Conservation (phyloP, 2,329 filamentous ascomycete species). For the Pezicula rhizophila region DNA sequence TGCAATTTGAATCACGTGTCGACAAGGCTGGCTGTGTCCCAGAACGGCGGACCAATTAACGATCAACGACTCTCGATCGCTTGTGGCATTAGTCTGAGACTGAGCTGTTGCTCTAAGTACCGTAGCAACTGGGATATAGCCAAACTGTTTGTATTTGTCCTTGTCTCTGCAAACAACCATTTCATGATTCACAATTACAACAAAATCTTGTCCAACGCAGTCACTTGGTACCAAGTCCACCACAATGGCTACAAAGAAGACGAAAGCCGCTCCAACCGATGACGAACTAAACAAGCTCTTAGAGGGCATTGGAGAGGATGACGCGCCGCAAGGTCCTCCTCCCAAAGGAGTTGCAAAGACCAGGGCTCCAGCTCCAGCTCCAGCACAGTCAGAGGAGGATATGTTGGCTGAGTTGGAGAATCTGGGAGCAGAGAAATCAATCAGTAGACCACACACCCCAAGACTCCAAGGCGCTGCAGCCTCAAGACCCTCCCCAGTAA, state of each 20-base stretch:
- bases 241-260: slow-evolving; percentile 55
- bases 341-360: slow-evolving; percentile 29
- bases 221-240: slow-evolving; percentile 2
- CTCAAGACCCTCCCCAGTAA: slow-evolving; percentile 29
- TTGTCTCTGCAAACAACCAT: background rate
- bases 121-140: background rate
- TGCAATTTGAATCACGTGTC: background rate
- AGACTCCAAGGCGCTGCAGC: slow-evolving; percentile 43
- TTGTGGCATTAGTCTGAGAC: background rate
- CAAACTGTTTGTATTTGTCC: background rate
- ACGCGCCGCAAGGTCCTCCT: slow-evolving; percentile 39
- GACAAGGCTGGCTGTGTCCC: background rate
- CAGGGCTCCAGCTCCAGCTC: slow-evolving; percentile 25
- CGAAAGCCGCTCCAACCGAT: slow-evolving; percentile 49
- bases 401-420: slow-evolving; percentile 83
- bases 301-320: slow-evolving; percentile 51
- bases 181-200: background rate
- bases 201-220: background rate
- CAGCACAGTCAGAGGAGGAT: slow-evolving; percentile 52
- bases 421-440: slow-evolving; percentile 57
- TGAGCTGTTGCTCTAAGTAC: background rate
- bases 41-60: background rate
- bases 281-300: slow-evolving; percentile 63
- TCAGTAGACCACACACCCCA: slow-evolving; percentile 76
- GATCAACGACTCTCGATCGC: background rate